Conservation (phyloP, 2,329 filamentous ascomycete genomes). For the Nannizzia gypsea region DNA sequence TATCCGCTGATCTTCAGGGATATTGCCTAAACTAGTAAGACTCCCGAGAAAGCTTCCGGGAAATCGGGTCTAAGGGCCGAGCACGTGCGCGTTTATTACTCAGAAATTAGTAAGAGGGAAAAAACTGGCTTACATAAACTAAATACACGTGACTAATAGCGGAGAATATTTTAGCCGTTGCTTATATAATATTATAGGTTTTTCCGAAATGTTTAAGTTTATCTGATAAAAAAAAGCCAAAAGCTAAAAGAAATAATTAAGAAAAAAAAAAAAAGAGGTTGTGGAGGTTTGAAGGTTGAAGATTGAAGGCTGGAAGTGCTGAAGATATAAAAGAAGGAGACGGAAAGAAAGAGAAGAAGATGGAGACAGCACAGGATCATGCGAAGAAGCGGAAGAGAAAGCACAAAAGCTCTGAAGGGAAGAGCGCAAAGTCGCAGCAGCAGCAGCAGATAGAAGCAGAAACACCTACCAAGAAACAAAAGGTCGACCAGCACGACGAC, state of each 20-base stretch:
- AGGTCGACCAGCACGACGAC: constrained; percentile 19
- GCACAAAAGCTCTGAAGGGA: constrained; percentile 23
- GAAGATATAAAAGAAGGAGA: background rate
- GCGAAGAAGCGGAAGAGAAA: constrained; percentile 38
- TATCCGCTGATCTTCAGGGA: background rate
- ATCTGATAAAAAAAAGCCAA: too few relatives aligned
- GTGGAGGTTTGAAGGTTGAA: constrained; percentile 7
- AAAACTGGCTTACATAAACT: background rate
- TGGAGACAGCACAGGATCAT: constrained; percentile 29
- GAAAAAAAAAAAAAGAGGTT: too few relatives aligned
- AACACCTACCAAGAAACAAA: constrained; percentile 6
- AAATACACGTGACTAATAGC: background rate
- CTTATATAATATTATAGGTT: background rate
- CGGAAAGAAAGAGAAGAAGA: constrained; percentile 12
- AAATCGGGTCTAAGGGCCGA: background rate
- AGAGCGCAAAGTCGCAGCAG: constrained; percentile 2
- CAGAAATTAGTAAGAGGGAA: background rate
- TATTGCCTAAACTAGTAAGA: background rate
- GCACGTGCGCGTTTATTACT: background rate
- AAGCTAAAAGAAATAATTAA: too few relatives aligned
- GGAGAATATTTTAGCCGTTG: background rate
- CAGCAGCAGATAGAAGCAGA: background rate
- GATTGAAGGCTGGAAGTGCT: background rate
- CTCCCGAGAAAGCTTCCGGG: background rate
- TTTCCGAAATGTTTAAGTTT: too few relatives aligned